Base-by-base conservation (phyloP, 2,329 filamentous ascomycete species). In the Nothophoma quercina region DNA sequence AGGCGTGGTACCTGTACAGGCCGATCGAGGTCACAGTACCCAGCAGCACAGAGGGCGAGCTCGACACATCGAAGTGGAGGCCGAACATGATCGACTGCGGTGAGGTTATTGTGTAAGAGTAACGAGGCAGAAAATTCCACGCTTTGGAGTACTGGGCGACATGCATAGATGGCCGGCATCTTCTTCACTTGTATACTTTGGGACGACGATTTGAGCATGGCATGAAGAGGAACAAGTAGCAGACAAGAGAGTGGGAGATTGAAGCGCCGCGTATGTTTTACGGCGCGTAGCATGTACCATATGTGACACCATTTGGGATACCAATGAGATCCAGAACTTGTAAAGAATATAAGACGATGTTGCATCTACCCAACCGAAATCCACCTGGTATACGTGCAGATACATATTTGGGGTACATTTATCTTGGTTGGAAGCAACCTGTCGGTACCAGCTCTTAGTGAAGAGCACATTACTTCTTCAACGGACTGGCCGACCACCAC, bases 1-100 rank as follows among this genome's bases (percentile, higher is more conserved):
- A 96, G 81, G 83, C 88, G 5, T 99, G 95, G 95, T 99, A 99
- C 76, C 81, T 99, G 45, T 99, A 99, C 79, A 93, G 88, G 73
- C 93, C 95, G 1, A 70, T 83, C 26, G 72, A 80, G 19, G 74
- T 79, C 6, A 77, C 77, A 25, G 69, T 83, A 46, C 83, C 83
- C 21, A 83, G 79, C 60, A 80, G 81, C 56, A 78, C 71, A 58
- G 74, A 71, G 29, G 68, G 71, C 8, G 64, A 66, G 35, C 62
- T 68, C 18, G 69, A 72, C 39, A 63, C 65, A 22, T 75, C 66
- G 51, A 67, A 67, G 21, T 86, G 82, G 79, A 79, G 77, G 65
- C 79, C 82, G n/a, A 79, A 82, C 52, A 76, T 83, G 70, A 74
- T 86, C 47, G 83, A 86, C 70, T 74, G 78, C 41, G 83, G 83